Base-by-base conservation (phyloP, 2,329 filamentous ascomycete genomes). In the Fusarium acutatum region DNA sequence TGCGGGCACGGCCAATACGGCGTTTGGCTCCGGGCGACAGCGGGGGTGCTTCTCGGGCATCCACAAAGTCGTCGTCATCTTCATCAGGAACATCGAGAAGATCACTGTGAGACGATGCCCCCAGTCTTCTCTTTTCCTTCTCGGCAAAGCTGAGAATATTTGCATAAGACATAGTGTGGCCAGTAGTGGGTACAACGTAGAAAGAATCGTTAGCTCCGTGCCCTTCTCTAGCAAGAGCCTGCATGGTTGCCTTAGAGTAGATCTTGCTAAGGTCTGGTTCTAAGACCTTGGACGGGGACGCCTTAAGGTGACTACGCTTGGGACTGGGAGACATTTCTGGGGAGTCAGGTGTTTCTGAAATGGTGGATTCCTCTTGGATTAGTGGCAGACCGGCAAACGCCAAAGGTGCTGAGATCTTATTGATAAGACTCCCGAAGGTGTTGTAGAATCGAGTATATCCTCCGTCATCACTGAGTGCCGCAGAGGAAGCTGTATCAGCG, bases 301-400 rank as follows among this genome's bases (percentile, higher is more conserved):
- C 78, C 72, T 81, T 83, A 41, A 80, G 77, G 52, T 81, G 84
- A 46, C 75, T 81, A 37, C 82, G 81, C 68, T 84, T 81, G 64
- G 80, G 78, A 72, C 84, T 81, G 64, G 80, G 78, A 71, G 85
- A 74, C 64, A 82, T 65, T 67, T 85, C 79, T 53, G 86, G 78
- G 58, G 84, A 75, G 22, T 83, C 77, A 18, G 77, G 71, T 2
- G 81, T 62, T 60, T 82, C 76, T 17, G 77, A 72, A n/a, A 72
- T 46, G 4, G 74, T 69, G 2, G 83, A 79, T 67, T 89, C 88
- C 63, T 89, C 86, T 24, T 86, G 78, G 34, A 90, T 89, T 10
- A 99, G 86, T 1, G 96, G 96, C 14, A 99, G 88, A 2, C 96
- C 96, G 9, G 96, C 94, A 83, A 98, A 99, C 7, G 95, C 96